A percentile compares a stretch with the other conserved stretches of the same genome.
phyloP scores from a whole-genome alignment of 805 yeast species.

The Hagleromyces aurorensis region DNA sequence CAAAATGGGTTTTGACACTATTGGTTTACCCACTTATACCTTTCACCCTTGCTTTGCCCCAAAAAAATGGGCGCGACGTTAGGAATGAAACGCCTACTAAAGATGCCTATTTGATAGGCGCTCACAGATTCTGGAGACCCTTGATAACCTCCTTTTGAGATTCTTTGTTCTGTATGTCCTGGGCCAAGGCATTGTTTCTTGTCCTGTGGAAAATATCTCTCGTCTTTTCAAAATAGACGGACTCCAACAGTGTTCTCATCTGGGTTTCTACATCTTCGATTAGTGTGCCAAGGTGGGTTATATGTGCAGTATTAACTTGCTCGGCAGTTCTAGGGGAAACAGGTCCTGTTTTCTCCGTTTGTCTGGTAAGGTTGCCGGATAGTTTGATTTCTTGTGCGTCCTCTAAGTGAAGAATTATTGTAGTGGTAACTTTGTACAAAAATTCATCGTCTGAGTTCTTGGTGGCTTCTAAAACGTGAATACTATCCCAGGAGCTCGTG shows the following conservation, averaged over 20 bases:
- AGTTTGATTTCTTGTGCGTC: conserved; percentile 39
- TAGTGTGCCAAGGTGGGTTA: conserved; percentile 75
- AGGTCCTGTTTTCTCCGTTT: conserved; percentile 48
- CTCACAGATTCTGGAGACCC: conserved; percentile 29
- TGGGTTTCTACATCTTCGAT: conserved; percentile 86
- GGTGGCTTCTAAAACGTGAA: conserved; percentile 79
- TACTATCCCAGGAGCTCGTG: conserved; percentile 77
- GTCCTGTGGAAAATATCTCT: conserved; percentile 75
- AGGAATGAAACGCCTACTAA: no score
- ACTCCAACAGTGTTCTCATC: conserved; percentile 79
- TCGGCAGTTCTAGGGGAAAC: conserved; percentile 28
- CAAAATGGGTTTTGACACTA: no score
- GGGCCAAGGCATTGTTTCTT: conserved; percentile 33
- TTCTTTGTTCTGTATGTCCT: conserved; percentile 19
- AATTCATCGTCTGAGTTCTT: conserved; percentile 32
- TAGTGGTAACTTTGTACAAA: conserved; percentile 72
- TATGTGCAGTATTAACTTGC: conserved; percentile 50
- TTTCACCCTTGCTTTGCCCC: no score
- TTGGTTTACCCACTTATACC: no score
- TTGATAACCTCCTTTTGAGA: conserved; percentile 32
- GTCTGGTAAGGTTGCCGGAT: conserved; percentile 83
- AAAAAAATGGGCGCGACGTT: no score
- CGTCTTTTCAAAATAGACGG: conserved; percentile 92
- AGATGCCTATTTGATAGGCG: no score
- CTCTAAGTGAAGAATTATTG: conserved; percentile 71